Percentiles rank a stretch among this genome's conserved stretches.
Conservation (phyloP, 1,284 basidiomycete species). For the Athelia sp. region DNA sequence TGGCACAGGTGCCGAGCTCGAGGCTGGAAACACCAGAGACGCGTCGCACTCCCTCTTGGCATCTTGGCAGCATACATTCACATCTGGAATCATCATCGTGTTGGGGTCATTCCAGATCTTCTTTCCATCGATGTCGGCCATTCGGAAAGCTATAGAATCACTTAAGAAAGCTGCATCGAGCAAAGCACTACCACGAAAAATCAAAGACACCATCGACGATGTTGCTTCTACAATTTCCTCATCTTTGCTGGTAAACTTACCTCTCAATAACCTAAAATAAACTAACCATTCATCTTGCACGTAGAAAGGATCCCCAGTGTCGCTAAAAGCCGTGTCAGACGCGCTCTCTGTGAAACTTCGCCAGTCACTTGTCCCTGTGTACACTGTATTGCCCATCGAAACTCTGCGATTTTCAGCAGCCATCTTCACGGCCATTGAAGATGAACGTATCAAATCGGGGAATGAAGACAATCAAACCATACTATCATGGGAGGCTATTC, state of each 20-base stretch:
- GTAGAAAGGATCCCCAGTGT: slow-evolving; percentile 29
- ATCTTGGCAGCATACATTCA: not conserved
- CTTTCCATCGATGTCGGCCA: slow-evolving; percentile 10
- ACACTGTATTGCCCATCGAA: slow-evolving; percentile 22
- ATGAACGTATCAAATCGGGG: slow-evolving; percentile 16
- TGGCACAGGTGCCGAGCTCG: no score
- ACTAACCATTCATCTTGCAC: not conserved
- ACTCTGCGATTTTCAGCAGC: slow-evolving; percentile 27
- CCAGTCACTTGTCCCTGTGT: slow-evolving; percentile 30
- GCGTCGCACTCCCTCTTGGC: no score
- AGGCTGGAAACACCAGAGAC: not conserved
- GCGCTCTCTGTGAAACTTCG: slow-evolving; percentile 28
- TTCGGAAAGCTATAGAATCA: slow-evolving; percentile 17
- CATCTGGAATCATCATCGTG: not conserved
- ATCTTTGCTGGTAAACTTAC: slow-evolving; percentile 24
- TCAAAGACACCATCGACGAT: slow-evolving; percentile 19
- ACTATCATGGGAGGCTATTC: slow-evolving; percentile 31
- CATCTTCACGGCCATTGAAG: slow-evolving; percentile 27
- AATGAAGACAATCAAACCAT: slow-evolving; percentile 10
- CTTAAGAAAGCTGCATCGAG: slow-evolving; percentile 17
- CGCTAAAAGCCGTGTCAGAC: slow-evolving; percentile 17
- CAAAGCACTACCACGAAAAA: slow-evolving; percentile 10
- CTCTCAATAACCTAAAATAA: not conserved
- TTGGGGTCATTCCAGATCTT: not conserved
- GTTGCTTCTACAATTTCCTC: slow-evolving; percentile 25